Conservation (phyloP, 225 moss, liverwort and hornwort species). For the Pleurozium schreberi region DNA sequence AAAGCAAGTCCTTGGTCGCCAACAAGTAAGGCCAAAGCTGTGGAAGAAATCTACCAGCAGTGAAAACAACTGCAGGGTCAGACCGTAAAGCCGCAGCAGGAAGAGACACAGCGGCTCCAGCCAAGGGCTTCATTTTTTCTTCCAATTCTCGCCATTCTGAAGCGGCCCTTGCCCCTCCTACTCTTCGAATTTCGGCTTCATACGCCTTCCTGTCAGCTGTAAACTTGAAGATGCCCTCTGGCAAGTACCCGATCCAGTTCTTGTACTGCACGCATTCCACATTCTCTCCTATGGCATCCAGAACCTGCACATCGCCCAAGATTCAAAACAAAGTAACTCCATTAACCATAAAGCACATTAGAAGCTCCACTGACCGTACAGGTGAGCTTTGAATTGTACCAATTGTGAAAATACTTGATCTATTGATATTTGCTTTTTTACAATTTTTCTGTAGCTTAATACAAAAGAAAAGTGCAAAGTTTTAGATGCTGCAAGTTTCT, state of each 20-base stretch:
- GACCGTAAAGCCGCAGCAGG: slow-evolving; percentile 71
- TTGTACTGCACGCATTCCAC: slow-evolving; percentile 76
- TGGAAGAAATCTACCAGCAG: slow-evolving; percentile 67
- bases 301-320: slow-evolving; percentile 30
- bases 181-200: slow-evolving; percentile 51
- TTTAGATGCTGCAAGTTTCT: not conserved
- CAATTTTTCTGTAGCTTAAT: not conserved
- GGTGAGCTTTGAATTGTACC: not conserved
- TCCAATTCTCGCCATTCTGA: slow-evolving; percentile 67
- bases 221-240: slow-evolving; percentile 63
- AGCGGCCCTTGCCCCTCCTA: slow-evolving; percentile 56
- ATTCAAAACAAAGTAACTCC: not conserved
- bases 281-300: slow-evolving; percentile 64
- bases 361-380: not conserved
- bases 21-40: slow-evolving; percentile 49
- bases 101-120: slow-evolving; percentile 62
- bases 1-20: slow-evolving; percentile 51
- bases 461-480: not conserved
- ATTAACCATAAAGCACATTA: not conserved
- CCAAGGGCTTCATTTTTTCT: slow-evolving; percentile 54
- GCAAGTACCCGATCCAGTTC: slow-evolving; percentile 69
- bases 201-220: slow-evolving; percentile 61
- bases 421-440: no score
- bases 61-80: slow-evolving; percentile 59
- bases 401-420: not conserved